Base-by-base conservation (phyloP, 139 green algal species). In the Chlorella vulgaris region DNA sequence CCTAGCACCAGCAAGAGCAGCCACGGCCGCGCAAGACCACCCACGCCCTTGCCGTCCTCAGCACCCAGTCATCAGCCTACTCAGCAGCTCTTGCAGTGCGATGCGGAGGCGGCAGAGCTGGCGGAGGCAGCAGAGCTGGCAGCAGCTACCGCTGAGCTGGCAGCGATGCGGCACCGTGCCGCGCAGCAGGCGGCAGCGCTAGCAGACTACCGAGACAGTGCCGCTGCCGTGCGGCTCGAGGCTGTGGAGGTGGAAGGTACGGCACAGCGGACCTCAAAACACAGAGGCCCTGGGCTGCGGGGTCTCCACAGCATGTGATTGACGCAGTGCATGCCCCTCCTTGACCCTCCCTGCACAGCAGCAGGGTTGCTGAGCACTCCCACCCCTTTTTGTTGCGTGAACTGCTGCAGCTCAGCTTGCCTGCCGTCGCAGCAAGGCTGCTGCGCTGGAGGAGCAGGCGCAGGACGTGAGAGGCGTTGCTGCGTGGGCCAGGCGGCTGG, bases 111-210 rank as follows among this genome's bases (percentile, higher is more conserved):
- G 15, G 38, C 40, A 36, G 33, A 43, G n/a, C n/a, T n/a, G n/a
- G n/a, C n/a, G n/a, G n/a, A n/a, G n/a, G n/a, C n/a, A n/a, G n/a
- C n/a, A n/a, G n/a, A n/a, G 21, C 39, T 74, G 21, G 67, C 40
- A 2, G 13, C 67, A 8, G 19, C 53, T 2, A 2, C 35, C 24
- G 67, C 67, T 2, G 21, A 74, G 38, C 19, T 38, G 67, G 67
- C 7, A 8, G 38, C 38, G 24, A 22, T 43, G 21, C 67, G 26
- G 24, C 33, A 43, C 24, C 22, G 53, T 19, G 26, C 38, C 7
- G 2, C 31, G 38, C 67, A 74, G 67, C 67, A 74, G 67, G 67
- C 67, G 21, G 38, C 38, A 38, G 15, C 53, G 67, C 67, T 74
- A 24, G 35, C 38, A 5, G 67, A 74, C 24, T 74, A 38, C 67